A percentile compares a stretch with the other conserved stretches of the same genome.
Evolutionary conservation across 2,329 filamentous ascomycete genomes (phyloP).

Genomic region (Pseudocercospora crystallina): DNA sequence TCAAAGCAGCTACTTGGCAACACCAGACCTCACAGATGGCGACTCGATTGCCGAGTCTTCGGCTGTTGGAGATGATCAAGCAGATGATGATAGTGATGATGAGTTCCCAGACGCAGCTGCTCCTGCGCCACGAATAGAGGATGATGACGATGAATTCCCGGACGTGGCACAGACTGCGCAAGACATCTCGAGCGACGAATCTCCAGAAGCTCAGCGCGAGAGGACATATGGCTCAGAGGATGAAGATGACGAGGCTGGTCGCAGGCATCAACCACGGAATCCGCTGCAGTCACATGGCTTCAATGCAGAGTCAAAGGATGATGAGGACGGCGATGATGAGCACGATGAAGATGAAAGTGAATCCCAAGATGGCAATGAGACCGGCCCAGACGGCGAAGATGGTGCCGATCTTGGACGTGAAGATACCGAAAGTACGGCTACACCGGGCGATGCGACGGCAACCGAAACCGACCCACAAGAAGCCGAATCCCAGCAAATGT

Average conservation of each 20-base stretch:
- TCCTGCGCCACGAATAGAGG: slow-evolving; percentile 25
- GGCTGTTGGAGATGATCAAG: slow-evolving; percentile 24
- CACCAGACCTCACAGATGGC: slow-evolving; percentile 33
- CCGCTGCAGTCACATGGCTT: slow-evolving; percentile 38
- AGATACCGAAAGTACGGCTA: slow-evolving; percentile 8
- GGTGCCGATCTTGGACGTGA: neutral
- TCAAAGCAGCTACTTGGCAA: slow-evolving; percentile 22
- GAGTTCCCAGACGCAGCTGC: slow-evolving; percentile 26
- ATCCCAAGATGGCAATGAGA: neutral
- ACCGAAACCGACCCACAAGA: slow-evolving; percentile 29
- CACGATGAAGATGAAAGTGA: slow-evolving; percentile 32
- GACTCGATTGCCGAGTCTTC: slow-evolving; percentile 33
- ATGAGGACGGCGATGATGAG: slow-evolving; percentile 25
- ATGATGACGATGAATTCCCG: slow-evolving; percentile 41
- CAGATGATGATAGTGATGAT: slow-evolving; percentile 39
- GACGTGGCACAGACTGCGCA: slow-evolving; percentile 33
- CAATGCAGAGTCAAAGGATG: slow-evolving; percentile 37
- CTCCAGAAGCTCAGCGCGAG: slow-evolving; percentile 24
- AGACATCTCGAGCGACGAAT: slow-evolving; percentile 25
- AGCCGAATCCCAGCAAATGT: slow-evolving; percentile 32
- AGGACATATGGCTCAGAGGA: slow-evolving; percentile 21
- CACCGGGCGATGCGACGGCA: slow-evolving; percentile 5
- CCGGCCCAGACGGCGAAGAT: slow-evolving; percentile 14
- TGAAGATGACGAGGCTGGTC: slow-evolving; percentile 24
- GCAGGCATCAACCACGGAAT: slow-evolving; percentile 34